Base-by-base conservation (phyloP, 1,284 basidiomycete species). In the Ustilago loliicola region DNA sequence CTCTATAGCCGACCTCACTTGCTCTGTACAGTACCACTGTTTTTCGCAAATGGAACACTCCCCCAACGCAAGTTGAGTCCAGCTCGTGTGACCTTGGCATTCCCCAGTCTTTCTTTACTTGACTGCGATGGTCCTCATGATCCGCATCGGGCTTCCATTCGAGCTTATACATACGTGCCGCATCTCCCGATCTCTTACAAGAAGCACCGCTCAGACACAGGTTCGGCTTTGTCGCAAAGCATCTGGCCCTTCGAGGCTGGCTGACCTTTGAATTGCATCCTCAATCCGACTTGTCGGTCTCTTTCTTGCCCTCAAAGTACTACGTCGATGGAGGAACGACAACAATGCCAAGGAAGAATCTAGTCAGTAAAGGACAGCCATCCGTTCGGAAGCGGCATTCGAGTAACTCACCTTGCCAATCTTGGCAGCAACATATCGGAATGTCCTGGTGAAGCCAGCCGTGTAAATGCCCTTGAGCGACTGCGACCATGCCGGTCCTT, bases 391-490 rank as follows among this genome's bases (percentile, higher is more conserved):
- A 32, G 25, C 50, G 11, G 11, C 15, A 15, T 19, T 27, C 19
- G 8, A 21, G 11, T 8, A 15, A 61, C 78, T 72, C 51, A 82
- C 79, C 81, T 86, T 86, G 29, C 79, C 71, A 47, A 84, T 58
- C 69, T 86, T 86, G 19, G 83, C 82, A n/a, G 53, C 61, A 17
- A 85, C 66, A 51, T 86, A 86, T 34, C 72, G 72, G 23, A 78
- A 32, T n/a, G 81, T 83, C 23, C 80, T 68, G 1, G 69, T 73
- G 8, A 86, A 61, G 8, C 85, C 85, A 1, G 85, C 85, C 8
- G 85, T 86, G 56, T 83, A 85, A 38, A 86, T 59, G 10, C 85
- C 85, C 58, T 86, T 86, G 57, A 86, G 51, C 21, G 82, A 84
- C 61, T 86, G 85, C 0, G 66, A 68, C 74, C 78, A 78, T 17